Conservation (phyloP, 495 filamentous ascomycete species). For the Copromyces sp. region DNA sequence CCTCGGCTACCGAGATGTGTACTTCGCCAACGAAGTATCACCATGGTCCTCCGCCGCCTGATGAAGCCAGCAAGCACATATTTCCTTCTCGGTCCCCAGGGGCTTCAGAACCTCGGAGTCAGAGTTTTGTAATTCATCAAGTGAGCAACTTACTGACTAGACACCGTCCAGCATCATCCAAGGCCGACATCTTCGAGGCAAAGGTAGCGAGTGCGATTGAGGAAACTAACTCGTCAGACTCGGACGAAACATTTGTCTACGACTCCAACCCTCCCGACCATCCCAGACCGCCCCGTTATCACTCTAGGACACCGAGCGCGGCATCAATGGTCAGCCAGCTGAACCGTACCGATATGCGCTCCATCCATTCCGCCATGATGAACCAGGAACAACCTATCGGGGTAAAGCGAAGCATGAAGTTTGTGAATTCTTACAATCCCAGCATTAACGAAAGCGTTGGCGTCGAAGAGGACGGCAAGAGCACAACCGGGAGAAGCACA, state of each 20-base stretch:
- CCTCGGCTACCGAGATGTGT: slow-evolving; percentile 16
- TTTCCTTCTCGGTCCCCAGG: slow-evolving; percentile 8
- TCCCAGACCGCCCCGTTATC: slow-evolving; percentile 70
- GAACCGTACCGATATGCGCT: slow-evolving; percentile 56
- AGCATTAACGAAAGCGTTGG: slow-evolving; percentile 44
- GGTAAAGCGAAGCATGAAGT: slow-evolving; percentile 95
- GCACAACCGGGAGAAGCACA: slow-evolving; percentile 42
- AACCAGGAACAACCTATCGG: slow-evolving; percentile 55
- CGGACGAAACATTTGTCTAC: slow-evolving; percentile 97
- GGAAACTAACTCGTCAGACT: slow-evolving; percentile 80
- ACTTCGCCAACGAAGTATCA: slow-evolving; percentile 25
- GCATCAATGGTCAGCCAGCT: slow-evolving; percentile 80
- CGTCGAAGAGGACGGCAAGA: slow-evolving; percentile 53
- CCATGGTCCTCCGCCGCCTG: slow-evolving; percentile 29
- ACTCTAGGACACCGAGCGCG: slow-evolving; percentile 90
- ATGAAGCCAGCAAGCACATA: slow-evolving; percentile 9
- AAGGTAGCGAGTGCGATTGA: slow-evolving; percentile 93
- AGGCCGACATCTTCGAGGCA: slow-evolving; percentile 95
- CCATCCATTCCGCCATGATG: slow-evolving; percentile 49
- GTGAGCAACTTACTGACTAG: slow-evolving; percentile 45
- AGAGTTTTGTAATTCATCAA: slow-evolving; percentile 22
- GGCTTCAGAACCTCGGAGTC: slow-evolving; percentile 2
- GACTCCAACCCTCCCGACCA: slow-evolving; percentile 93
- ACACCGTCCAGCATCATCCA: slow-evolving; percentile 65
- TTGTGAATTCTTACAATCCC: slow-evolving; percentile 71